Base-by-base conservation (phyloP, 495 filamentous ascomycete species). In the Podospora didyma region DNA sequence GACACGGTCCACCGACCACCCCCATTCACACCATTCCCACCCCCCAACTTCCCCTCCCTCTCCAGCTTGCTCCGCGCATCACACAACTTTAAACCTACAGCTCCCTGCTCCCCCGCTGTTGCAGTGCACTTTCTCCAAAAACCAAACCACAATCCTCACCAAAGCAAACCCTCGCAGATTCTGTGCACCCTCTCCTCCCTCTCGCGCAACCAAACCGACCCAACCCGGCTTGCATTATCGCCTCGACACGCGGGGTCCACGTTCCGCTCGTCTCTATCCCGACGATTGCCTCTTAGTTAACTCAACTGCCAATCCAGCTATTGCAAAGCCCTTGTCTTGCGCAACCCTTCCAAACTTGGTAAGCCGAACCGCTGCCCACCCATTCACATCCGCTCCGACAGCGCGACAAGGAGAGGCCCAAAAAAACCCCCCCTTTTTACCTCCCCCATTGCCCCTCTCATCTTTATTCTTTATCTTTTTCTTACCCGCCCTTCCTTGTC, bases 71-170 rank as follows among this genome's bases (percentile, higher is more conserved):
- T 31, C 9, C 26, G 37, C 21, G 22, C 37, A 19, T 56, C 58
- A 23, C 57, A 53, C 61, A 63, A 59, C 61, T 63, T 63, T 53
- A 59, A 63, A 57, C 49, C 53, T 9, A 31, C 26, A 51, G 49
- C 37, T 53, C 49, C 51, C 51, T 31, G 26, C 55, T 46, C 53
- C 56, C 56, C 56, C 55, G 54, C 52, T 34, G 44, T 22, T 39
- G 14, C 12, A 14, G 31, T 53, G 46, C 42, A 53, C 44, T 54
- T 56, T 58, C 54, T 51, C 59, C 51, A 56, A 53, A 42, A 49
- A 48, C 19, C 21, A 48, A 28, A 28, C 23, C 14, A 39, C 37
- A 39, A 22, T 23, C 28, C 26, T 31, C 26, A 31, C 26, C 26
- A 31, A 22, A 23, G n/a, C n/a, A n/a, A 41, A 51, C 31, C 23